A percentile compares a stretch with the other conserved stretches of the same genome.
Conservation (phyloP, 169 alveolate genomes). For the Cryptosporidium ubiquitum region DNA sequence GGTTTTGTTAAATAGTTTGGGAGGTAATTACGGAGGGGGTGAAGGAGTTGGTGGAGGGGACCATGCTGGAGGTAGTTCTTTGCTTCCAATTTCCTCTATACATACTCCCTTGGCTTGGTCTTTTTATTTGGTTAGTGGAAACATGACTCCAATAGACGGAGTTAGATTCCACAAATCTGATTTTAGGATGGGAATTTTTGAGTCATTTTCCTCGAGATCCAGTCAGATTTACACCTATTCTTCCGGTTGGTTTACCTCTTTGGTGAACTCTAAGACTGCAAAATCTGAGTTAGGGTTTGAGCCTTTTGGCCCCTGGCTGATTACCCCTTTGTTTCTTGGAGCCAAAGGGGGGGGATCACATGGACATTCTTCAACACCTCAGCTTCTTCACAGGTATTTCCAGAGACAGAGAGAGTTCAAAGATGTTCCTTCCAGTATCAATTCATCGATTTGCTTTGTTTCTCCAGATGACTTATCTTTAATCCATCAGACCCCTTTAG, state of each 20-base stretch:
- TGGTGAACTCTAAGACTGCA: conserved; percentile 12
- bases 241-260: conserved; percentile 9
- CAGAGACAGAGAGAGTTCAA: conserved; percentile 75
- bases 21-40: background rate
- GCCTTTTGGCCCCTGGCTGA: conserved; percentile 63
- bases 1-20: background rate
- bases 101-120: conserved; percentile 74
- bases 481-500: conserved; percentile 84
- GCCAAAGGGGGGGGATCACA: conserved; percentile 9
- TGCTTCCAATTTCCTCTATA: conserved; percentile 61
- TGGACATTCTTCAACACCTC: conserved; percentile 31
- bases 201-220: conserved; percentile 33
- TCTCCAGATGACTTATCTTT: conserved; percentile 82
- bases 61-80: conserved; percentile 75
- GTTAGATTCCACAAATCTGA: conserved; percentile 85
- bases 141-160: conserved; percentile 85
- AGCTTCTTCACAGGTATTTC: conserved; percentile 37
- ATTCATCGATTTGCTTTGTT: conserved; percentile 78
- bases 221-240: conserved; percentile 22
- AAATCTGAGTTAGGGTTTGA: conserved; percentile 43
- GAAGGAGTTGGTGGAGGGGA: conserved; percentile 70
- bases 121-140: conserved; percentile 62
- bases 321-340: conserved; percentile 24
- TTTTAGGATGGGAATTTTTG: conserved; percentile 78
- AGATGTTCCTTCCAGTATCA: conserved; percentile 69